Base-by-base conservation (phyloP, 352 stramenopile genomes). In the Vaucheria bursata region DNA sequence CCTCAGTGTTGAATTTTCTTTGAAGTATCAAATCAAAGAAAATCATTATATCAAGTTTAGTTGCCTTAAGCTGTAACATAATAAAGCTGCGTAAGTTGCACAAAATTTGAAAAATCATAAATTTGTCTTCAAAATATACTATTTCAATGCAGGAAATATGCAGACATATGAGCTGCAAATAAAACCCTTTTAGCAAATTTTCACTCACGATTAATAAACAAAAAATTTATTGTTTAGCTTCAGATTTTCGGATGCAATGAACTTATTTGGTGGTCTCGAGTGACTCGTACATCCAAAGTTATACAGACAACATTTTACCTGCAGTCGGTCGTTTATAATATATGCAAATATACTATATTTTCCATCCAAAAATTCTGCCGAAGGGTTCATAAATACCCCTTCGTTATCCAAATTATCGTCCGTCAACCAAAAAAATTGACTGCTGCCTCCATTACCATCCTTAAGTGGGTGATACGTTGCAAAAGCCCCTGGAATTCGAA, bases 371-470 rank as follows among this genome's bases (percentile, higher is more conserved):
- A 49, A 59, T 40, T 83, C 71, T 5, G 70, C 39, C 18, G 38
- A 35, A 34, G 75, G 45, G 52, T 73, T 53, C 77, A 82, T 82
- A 73, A 82, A 73, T 32, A 74, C 75, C 0, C 77, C 77, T 8
- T 84, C 79, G 32, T 70, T 73, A 31, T 77, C 75, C 29, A 80
- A 71, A 7, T 80, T 81, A 32, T 84, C 75, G 36, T 79, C 67
- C 50, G 50, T 73, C 12, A 84, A 74, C 79, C 79, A 84, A 71
- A 84, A 84, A 33, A 84, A 84, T 37, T 84, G 71, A 36, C 75
- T 83, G 2, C 72, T 79, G 4, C 64, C 79, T 1, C 79, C 79
- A 39, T 84, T 84, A 3, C 79, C 79, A 45, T 84, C 79, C 18
- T 73, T 53, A 29, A 73, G 64, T 4, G 79, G 79, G 65, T 84